phyloP scores from a whole-genome alignment of 2,329 filamentous ascomycete genomes.

The Cyanodermella asteris region DNA sequence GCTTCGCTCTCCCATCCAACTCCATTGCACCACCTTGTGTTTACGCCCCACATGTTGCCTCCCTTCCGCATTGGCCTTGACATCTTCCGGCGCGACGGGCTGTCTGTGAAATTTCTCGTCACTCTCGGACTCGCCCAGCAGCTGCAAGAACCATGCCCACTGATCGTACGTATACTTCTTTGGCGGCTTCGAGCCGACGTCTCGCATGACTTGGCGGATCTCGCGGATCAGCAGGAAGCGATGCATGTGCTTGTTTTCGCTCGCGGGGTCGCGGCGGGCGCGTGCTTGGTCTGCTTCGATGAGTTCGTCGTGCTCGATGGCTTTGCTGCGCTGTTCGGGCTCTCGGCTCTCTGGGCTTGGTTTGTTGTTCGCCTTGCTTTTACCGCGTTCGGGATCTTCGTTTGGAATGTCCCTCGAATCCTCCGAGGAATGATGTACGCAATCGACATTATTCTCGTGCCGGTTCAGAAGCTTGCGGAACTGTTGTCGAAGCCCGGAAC shows the following conservation, averaged over 20 bases:
- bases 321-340: conserved; percentile 2
- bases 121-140: conserved; percentile 24
- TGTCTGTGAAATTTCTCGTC: conserved; percentile 15
- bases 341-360: too few relatives aligned
- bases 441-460: background rate
- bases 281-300: conserved; percentile 3
- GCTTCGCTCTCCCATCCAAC: conserved; percentile 18
- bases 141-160: conserved; percentile 27
- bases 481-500: conserved; percentile 31
- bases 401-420: background rate
- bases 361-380: conserved; percentile 1
- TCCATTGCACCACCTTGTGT: conserved; percentile 13
- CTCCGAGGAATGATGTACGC: background rate
- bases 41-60: conserved; percentile 1
- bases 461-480: conserved; percentile 26
- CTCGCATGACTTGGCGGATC: conserved; percentile 17
- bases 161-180: conserved; percentile 19
- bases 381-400: background rate
- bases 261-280: conserved; percentile 4
- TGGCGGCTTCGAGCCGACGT: conserved; percentile 13
- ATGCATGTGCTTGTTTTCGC: conserved; percentile 8
- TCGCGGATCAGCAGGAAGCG: conserved; percentile 18
- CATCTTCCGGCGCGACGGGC: conserved; percentile 3
- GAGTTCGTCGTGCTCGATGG: conserved; percentile 5
- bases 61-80: conserved; percentile 1